phyloP scores from a whole-genome alignment of 176 grass and related monocot species.

The Miscanthus lutarioriparius region DNA sequence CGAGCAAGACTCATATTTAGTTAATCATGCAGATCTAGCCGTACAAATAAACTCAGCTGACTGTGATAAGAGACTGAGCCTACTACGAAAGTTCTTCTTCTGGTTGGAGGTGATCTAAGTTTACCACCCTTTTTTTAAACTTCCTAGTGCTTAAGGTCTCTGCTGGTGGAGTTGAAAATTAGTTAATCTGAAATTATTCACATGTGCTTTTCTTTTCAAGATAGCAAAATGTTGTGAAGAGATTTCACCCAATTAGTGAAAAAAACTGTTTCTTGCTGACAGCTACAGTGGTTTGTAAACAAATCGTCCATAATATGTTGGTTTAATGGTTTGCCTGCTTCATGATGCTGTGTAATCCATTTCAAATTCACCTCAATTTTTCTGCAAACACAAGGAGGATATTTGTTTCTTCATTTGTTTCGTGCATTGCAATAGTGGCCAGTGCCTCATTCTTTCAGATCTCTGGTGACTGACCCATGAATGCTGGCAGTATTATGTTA shows the following conservation, averaged over 20 bases:
- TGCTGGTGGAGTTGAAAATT: background rate
- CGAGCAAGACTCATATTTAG: constrained; percentile 3
- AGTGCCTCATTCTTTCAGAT: background rate
- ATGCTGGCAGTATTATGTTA: background rate
- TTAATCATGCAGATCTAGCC: constrained; percentile 60
- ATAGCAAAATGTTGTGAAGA: background rate
- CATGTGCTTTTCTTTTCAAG: background rate
- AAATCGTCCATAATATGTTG: background rate
- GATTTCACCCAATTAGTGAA: background rate
- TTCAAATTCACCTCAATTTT: background rate
- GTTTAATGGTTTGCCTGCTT: background rate
- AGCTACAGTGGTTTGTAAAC: background rate
- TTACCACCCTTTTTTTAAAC: background rate
- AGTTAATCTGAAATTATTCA: background rate
- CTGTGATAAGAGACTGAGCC: constrained; percentile 44
- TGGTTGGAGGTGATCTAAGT: constrained; percentile 70
- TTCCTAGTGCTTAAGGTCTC: background rate
- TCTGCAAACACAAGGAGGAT: background rate
- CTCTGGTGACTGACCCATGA: background rate
- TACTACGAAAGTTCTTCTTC: constrained; percentile 74
- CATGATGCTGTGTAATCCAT: background rate
- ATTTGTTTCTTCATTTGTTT: background rate
- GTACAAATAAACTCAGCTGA: constrained; percentile 46
- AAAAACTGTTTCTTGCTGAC: background rate
- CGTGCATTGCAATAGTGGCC: background rate